These are phyloP conservation scores for Fusarium lyarnte DNA, from an alignment of 2,329 filamentous ascomycete genomes.

Conservation along the genomic window DNA sequence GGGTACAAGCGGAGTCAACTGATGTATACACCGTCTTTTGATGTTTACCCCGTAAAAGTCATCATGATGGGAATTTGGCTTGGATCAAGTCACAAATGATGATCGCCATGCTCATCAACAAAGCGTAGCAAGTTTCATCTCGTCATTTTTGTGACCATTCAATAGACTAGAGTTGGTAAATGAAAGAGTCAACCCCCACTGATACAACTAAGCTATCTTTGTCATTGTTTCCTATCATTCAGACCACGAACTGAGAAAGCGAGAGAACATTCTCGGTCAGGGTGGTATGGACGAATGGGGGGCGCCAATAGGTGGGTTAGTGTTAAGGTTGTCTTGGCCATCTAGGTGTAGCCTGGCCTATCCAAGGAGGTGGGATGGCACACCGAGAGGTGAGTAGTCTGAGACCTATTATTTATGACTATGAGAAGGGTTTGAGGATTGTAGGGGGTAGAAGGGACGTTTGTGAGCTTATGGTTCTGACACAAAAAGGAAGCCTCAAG, in stretches of 20 bases:
- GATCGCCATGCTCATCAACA: slow-evolving; percentile 1
- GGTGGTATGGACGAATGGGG: slow-evolving; percentile 29
- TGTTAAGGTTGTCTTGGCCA: slow-evolving; percentile 38
- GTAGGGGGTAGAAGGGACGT: not conserved
- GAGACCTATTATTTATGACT: not conserved
- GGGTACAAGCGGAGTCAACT: not conserved
- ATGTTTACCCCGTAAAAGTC: not conserved
- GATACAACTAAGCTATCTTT: slow-evolving; percentile 21
- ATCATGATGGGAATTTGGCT: not conserved
- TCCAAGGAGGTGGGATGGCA: slow-evolving; percentile 28
- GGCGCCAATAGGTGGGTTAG: slow-evolving; percentile 21
- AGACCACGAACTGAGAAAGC: slow-evolving; percentile 9
- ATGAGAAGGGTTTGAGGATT: not conserved
- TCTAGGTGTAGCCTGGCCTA: slow-evolving; percentile 22
- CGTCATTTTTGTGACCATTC: slow-evolving; percentile 7
- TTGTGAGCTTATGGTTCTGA: not conserved
- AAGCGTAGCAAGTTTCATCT: slow-evolving; percentile 17
- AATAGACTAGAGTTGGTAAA: not conserved
- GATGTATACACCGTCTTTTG: slow-evolving; percentile 35
- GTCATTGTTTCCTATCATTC: slow-evolving; percentile 37
- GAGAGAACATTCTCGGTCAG: slow-evolving; percentile 15
- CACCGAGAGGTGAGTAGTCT: slow-evolving; percentile 22
- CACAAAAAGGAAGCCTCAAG: not conserved
- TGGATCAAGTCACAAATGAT: slow-evolving; percentile 16
- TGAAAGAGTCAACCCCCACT: slow-evolving; percentile 9